A percentile compares a stretch with the other conserved stretches of the same genome.
phyloP scores from a whole-genome alignment of 176 grass and related monocot species.

The Leersia perrieri region DNA sequence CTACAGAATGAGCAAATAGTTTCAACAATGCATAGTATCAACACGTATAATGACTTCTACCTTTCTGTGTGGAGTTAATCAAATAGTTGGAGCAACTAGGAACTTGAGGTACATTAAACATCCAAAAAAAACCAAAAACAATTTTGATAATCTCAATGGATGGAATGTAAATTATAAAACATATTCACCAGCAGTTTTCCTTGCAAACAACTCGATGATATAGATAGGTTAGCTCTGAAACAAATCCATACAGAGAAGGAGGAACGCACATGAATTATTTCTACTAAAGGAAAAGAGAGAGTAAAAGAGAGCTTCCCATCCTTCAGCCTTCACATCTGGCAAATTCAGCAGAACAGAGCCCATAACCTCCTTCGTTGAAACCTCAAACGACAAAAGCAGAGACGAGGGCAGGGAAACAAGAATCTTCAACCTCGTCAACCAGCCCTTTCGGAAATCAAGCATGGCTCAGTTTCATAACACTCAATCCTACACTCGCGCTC shows the following conservation, averaged over 20 bases:
- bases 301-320: not conserved
- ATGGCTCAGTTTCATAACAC: not conserved
- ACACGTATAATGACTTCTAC: not conserved
- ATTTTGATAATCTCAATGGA: not conserved
- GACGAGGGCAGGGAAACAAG: not conserved
- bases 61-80: not conserved
- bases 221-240: not conserved
- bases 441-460: not conserved
- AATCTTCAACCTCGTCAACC: not conserved
- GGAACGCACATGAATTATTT: not conserved
- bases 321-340: not conserved
- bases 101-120: not conserved
- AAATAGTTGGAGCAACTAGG: not conserved
- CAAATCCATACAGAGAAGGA: not conserved
- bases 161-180: not conserved
- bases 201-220: not conserved
- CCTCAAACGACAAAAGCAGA: slow-evolving; percentile 2
- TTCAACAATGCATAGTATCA: not conserved
- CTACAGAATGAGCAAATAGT: not conserved
- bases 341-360: not conserved
- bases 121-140: not conserved
- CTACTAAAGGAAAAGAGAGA: not conserved
- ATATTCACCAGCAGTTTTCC: not conserved
- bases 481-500: slow-evolving; percentile 3
- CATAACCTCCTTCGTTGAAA: not conserved